phyloP scores from a whole-genome alignment of 257 asterid genomes.

The Verbascum thapsus region DNA sequence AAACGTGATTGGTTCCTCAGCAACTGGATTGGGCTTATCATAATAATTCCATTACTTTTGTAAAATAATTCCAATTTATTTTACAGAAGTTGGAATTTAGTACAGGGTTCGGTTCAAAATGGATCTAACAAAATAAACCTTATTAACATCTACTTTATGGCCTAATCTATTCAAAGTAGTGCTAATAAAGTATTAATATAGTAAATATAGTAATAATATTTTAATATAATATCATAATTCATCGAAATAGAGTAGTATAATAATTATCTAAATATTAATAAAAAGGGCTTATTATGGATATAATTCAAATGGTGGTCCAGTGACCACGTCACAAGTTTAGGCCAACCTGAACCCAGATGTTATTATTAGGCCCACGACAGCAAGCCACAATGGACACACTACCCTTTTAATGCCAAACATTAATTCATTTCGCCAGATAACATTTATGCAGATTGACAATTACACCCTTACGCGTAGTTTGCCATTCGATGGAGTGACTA shows the following conservation, averaged over 20 bases:
- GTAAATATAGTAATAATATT: too few relatives aligned
- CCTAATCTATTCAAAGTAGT: too few relatives aligned
- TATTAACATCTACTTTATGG: too few relatives aligned
- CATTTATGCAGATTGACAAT: neutral
- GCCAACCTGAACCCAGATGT: slow-evolving; percentile 31
- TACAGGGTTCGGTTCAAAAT: neutral
- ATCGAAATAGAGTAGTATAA: too few relatives aligned
- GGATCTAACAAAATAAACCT: neutral
- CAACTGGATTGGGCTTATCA: neutral
- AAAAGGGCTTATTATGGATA: neutral
- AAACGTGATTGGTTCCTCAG: slow-evolving; percentile 28
- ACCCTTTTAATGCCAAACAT: neutral
- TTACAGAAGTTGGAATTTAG: neutral
- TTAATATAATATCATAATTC: too few relatives aligned
- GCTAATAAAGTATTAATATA: too few relatives aligned
- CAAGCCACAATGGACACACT: slow-evolving; percentile 20
- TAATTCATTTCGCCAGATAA: neutral
- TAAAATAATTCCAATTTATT: too few relatives aligned
- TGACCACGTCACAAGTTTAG: slow-evolving; percentile 24
- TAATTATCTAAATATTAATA: too few relatives aligned
- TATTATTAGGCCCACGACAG: slow-evolving; percentile 12
- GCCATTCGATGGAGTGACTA: too few relatives aligned
- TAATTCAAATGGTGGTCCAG: slow-evolving; percentile 19
- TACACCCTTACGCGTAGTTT: neutral
- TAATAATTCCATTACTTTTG: too few relatives aligned